Percentiles rank a stretch among this genome's conserved stretches.
Evolutionary conservation across 352 stramenopile species (phyloP).

Genomic region (Blastocystis sp.): DNA sequence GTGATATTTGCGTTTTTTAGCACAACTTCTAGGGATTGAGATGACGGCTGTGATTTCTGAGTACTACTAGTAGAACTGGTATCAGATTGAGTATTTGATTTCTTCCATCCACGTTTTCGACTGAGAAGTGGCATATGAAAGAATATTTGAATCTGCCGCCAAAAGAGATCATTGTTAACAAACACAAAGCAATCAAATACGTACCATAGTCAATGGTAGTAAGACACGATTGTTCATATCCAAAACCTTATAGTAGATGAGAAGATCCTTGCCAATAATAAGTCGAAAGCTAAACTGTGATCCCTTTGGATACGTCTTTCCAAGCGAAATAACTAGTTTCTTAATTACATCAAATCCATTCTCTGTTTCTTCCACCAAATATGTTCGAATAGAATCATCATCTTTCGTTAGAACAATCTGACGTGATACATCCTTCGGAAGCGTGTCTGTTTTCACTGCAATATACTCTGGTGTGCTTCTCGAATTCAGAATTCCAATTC

Average conservation of each 20-base stretch:
- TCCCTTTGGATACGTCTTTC: not conserved
- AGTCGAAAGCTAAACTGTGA: not conserved
- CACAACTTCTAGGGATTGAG: not conserved
- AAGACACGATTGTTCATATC: not conserved
- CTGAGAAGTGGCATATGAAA: conserved; percentile 38
- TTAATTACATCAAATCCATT: not conserved
- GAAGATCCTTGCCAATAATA: not conserved
- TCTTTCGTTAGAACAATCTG: not conserved
- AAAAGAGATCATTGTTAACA: not conserved
- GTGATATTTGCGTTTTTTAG: not conserved
- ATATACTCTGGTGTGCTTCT: not conserved
- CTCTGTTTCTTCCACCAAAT: not conserved
- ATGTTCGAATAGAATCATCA: not conserved
- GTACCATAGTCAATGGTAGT: not conserved
- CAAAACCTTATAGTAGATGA: not conserved
- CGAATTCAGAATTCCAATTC: not conserved
- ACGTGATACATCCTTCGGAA: not conserved
- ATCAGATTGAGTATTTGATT: not conserved
- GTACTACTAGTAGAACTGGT: not conserved
- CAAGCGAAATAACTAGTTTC: not conserved
- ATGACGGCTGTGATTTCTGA: not conserved
- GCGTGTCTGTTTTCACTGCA: not conserved
- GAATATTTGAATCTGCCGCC: conserved; percentile 10
- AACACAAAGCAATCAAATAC: not conserved
- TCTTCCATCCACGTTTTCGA: conserved; percentile 1